phyloP scores from a whole-genome alignment of 1,139 yeast species.

The Scheffersomyces quercinus region DNA sequence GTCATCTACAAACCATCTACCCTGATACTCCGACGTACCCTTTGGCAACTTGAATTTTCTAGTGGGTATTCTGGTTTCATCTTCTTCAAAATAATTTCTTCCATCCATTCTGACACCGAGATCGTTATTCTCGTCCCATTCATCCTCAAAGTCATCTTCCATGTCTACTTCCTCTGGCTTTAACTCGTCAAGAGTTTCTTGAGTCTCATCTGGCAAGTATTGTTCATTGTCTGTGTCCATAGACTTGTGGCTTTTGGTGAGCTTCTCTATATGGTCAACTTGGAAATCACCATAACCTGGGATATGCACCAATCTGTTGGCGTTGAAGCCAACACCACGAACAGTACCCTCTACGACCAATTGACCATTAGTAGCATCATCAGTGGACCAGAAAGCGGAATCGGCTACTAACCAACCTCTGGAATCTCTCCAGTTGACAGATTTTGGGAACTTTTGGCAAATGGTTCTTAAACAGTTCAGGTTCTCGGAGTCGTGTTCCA shows the following conservation, averaged over 20 bases:
- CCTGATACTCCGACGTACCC: conserved; percentile 93
- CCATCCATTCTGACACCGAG: conserved; percentile 74
- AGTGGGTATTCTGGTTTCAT: conserved; percentile 22
- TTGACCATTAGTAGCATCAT: conserved; percentile 26
- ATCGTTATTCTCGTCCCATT: conserved; percentile 38
- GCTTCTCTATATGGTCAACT: conserved; percentile 62
- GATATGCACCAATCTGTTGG: conserved; percentile 76
- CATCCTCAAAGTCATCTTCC: conserved; percentile 47
- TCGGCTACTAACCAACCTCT: conserved; percentile 89
- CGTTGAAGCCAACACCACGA: conserved; percentile 81
- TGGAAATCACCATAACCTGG: conserved; percentile 92
- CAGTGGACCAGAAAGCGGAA: conserved; percentile 47
- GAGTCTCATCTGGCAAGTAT: conserved; percentile 50
- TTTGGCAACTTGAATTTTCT: conserved; percentile 58
- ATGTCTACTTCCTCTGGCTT: conserved; percentile 58
- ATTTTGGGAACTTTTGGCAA: conserved; percentile 85
- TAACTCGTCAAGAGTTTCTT: conserved; percentile 68
- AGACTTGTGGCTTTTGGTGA: conserved; percentile 18
- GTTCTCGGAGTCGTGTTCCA: conserved; percentile 70
- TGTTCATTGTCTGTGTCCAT: conserved; percentile 31
- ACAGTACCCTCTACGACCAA: conserved; percentile 77
- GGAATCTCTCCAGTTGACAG: conserved; percentile 87
- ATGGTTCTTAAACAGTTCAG: conserved; percentile 68
- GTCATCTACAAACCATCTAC: conserved; percentile 81
- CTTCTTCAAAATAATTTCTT: conserved; percentile 57